Percentiles rank a stretch among this genome's conserved stretches.
These are phyloP conservation scores for Hura crepitans DNA, from an alignment of 441 rosid species.

Conservation along the genomic window DNA sequence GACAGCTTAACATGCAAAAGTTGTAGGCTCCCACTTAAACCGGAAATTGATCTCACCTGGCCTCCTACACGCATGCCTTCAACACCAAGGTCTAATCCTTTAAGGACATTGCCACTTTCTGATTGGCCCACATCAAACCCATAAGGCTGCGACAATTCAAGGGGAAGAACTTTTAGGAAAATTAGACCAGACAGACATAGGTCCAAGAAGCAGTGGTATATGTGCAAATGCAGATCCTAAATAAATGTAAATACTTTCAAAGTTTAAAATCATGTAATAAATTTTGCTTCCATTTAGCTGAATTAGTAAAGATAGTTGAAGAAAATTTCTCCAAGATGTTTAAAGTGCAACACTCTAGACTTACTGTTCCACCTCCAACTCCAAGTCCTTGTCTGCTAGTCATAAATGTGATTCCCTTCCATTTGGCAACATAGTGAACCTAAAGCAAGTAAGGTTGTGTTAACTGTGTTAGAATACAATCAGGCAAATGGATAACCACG, in stretches of 20 bases:
- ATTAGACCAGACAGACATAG: background rate
- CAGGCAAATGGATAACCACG: conserved; percentile 6
- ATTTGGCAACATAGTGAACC: conserved; percentile 96
- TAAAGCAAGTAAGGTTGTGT: conserved; percentile 22
- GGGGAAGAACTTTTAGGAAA: background rate
- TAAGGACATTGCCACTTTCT: conserved; percentile 73
- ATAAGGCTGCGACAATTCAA: conserved; percentile 60
- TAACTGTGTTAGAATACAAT: background rate
- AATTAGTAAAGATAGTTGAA: background rate
- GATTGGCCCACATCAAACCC: conserved; percentile 96
- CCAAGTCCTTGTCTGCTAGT: conserved; percentile 91
- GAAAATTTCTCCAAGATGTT: background rate
- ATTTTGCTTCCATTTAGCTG: background rate
- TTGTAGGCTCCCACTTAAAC: background rate
- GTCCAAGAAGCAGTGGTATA: background rate
- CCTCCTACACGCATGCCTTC: conserved; percentile 91
- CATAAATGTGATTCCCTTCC: conserved; percentile 94
- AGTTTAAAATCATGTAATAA: background rate
- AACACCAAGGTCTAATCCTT: conserved; percentile 87
- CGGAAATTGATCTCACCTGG: conserved; percentile 48
- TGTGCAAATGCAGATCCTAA: background rate
- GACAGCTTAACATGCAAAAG: background rate
- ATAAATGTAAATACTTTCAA: background rate
- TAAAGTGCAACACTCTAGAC: conserved; percentile 11
- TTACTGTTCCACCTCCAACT: conserved; percentile 90